Evolutionary conservation across 192 early-diverging fungal genomes (phyloP), one percentile per base, ranked within the genome.

Genomic region (Coemansia erecta): DNA sequence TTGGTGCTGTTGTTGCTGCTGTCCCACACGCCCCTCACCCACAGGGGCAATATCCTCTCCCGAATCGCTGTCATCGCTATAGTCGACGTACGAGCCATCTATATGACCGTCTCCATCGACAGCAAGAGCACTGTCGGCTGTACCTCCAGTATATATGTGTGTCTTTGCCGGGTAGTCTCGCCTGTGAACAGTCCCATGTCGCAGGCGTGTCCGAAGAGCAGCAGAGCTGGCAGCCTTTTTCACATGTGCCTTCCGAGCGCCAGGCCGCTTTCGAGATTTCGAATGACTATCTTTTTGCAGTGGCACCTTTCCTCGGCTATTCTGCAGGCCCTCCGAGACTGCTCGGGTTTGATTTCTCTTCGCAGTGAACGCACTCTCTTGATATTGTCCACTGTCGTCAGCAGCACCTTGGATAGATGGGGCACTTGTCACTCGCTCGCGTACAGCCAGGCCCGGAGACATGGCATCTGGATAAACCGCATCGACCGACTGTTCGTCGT

Each of bases 11-110:
- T 39, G 58, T 8, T 50, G 59, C 42, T 52, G 60, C n/a, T 26
- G 39, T 26, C 53, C 42, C 52, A 52, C 45, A 24, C 35, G 51
- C 15, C 26, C 53, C 23, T 41, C 53, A 21, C 24, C 19, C 12
- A 15, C 13, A 3, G 5, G 5, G 23, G 47, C 47, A 3, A 1
- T 17, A 18, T 31, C 31, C 35, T 56, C 55, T 18, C 19, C 61
- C 4, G 54, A 28, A 12, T 58, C 67, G 39, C 68, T 63, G 31
- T 58, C 61, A 13, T 61, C 69, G 47, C 75, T 78, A 50, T 68
- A 68, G 45, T 78, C 75, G n/a, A 78, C 69, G 21, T 78, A 78
- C 8, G 75, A 78, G 58, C 75, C 56, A 42, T 65, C 69, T 15
- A 39, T 52, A 18, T 46, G 53, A 28, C 68, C 17, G 40, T 23